Percentiles rank a stretch among this genome's conserved stretches.
Conservation (phyloP, 176 grass and related monocot genomes). For the Echinochloa phyllopogon region DNA sequence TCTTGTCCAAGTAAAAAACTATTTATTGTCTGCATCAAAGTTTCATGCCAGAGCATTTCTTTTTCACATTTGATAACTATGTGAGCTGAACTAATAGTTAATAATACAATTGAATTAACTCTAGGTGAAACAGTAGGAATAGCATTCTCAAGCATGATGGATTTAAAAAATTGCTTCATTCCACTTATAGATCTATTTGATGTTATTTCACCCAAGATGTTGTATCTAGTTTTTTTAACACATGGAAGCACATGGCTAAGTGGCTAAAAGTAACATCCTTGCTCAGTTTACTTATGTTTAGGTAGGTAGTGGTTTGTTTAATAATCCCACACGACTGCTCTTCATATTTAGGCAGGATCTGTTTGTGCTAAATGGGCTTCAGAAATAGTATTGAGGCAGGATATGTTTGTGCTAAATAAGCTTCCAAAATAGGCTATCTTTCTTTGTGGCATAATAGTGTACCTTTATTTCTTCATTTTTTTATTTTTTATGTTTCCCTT, state of each 20-base stretch:
- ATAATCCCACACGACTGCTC: neutral
- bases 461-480: neutral
- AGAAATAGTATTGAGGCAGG: too few species aligned
- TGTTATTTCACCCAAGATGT: neutral
- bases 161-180: neutral
- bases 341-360: neutral
- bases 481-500: neutral
- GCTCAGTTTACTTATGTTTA: neutral
- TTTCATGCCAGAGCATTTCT: neutral
- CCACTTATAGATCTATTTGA: neutral
- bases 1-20: neutral
- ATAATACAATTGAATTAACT: neutral
- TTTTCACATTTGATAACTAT: neutral
- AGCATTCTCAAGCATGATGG: neutral
- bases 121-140: neutral
- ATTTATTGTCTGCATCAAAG: neutral
- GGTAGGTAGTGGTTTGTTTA: slow-evolving; percentile 2
- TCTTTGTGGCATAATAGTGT: slow-evolving; percentile 2
- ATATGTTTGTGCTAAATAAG: too few species aligned
- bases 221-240: neutral
- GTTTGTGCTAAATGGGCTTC: slow-evolving; percentile 2
- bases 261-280: neutral
- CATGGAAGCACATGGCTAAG: neutral
- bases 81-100: neutral
- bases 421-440: neutral